phyloP scores from a whole-genome alignment of 2,329 filamentous ascomycete species.

The Fragosphaeria purpurea region DNA sequence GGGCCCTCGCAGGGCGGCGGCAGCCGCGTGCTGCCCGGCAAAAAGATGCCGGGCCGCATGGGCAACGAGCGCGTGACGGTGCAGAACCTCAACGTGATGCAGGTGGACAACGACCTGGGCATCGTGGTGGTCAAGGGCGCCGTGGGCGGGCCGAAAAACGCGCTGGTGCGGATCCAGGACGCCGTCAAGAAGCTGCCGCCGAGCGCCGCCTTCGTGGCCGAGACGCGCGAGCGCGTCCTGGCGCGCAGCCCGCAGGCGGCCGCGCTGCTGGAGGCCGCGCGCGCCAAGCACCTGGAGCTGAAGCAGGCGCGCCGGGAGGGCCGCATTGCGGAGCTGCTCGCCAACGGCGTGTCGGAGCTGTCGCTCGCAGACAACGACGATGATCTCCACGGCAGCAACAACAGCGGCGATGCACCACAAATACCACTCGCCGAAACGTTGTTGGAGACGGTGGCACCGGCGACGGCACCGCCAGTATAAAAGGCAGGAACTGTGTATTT shows the following conservation, averaged over 20 bases:
- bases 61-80: conserved; percentile 79
- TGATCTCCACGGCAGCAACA: background rate
- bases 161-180: conserved; percentile 77
- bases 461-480: conserved; percentile 1
- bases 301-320: conserved; percentile 38
- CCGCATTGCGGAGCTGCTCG: conserved; percentile 25
- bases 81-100: conserved; percentile 82
- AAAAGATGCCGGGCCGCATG: conserved; percentile 98
- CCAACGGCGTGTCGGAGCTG: conserved; percentile 2
- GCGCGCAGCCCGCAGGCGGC: conserved; percentile 39
- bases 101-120: conserved; percentile 78
- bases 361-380: conserved; percentile 8
- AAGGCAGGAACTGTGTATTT: conserved; percentile 1
- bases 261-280: conserved; percentile 36
- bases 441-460: background rate
- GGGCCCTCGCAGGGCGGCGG: conserved; percentile 87
- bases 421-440: background rate
- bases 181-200: conserved; percentile 70
- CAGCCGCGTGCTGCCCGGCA: conserved; percentile 85
- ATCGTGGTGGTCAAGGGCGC: conserved; percentile 80
- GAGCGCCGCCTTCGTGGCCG: conserved; percentile 37
- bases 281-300: conserved; percentile 41
- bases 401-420: background rate
- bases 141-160: conserved; percentile 80
- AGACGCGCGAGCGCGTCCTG: conserved; percentile 31